phyloP scores from a whole-genome alignment of 2,329 filamentous ascomycete species.

The Diaporthe capsici region DNA sequence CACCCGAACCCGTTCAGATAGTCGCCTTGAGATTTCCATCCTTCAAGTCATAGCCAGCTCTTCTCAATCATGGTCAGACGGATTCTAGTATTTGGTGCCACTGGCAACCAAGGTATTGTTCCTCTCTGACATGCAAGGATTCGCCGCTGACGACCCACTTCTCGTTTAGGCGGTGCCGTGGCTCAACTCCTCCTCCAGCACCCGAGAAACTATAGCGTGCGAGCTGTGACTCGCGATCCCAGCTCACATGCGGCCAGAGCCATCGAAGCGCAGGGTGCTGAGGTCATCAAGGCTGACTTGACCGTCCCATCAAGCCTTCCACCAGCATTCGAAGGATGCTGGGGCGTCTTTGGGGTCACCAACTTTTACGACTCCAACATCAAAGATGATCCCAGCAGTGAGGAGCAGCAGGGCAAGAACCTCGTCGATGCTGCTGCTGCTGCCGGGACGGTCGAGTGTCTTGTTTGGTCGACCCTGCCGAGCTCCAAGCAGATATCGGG shows the following conservation, averaged over 20 bases:
- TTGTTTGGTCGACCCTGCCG: constrained; percentile 37
- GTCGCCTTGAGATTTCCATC: not conserved
- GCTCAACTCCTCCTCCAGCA: constrained; percentile 35
- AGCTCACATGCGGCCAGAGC: constrained; percentile 9
- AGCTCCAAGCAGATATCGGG: constrained; percentile 34
- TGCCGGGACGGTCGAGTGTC: constrained; percentile 35
- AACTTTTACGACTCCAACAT: constrained; percentile 38
- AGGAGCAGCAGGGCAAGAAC: constrained; percentile 39
- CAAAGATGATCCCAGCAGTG: constrained; percentile 37
- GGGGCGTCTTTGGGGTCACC: constrained; percentile 39
- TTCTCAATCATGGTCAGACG: not conserved
- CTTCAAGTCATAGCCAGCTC: not conserved
- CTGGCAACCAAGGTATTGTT: constrained; percentile 35
- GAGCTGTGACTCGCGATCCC: constrained; percentile 35
- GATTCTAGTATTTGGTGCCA: constrained; percentile 37
- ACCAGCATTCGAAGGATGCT: constrained; percentile 30
- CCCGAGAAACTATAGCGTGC: constrained; percentile 26
- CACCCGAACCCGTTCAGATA: not conserved
- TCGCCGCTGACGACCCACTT: not conserved
- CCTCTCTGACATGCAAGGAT: not conserved
- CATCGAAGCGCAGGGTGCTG: constrained; percentile 28
- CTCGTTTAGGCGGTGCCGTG: constrained; percentile 29
- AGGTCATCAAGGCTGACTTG: constrained; percentile 38
- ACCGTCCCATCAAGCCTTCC: constrained; percentile 27
- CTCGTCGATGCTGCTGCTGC: constrained; percentile 36